phyloP scores from a whole-genome alignment of 2,329 filamentous ascomycete species.

The Diaporthe sp. region DNA sequence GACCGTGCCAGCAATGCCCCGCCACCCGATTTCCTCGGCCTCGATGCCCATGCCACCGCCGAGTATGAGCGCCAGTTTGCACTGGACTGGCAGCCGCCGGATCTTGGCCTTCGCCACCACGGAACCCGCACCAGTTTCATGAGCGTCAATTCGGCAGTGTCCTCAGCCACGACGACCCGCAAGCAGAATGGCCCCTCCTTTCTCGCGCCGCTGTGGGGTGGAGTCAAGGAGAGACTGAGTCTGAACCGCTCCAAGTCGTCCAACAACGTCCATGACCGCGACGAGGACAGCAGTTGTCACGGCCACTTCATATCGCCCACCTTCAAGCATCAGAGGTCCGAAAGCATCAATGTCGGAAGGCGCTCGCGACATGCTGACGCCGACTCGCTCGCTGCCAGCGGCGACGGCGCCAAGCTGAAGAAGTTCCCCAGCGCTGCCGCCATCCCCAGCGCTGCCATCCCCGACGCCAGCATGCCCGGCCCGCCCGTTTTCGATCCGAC shows the following conservation, averaged over 20 bases:
- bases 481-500: conserved; percentile 37
- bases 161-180: conserved; percentile 17
- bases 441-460: conserved; percentile 11
- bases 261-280: conserved; percentile 44
- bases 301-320: conserved; percentile 36
- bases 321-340: conserved; percentile 41
- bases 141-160: conserved; percentile 19
- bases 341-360: conserved; percentile 35
- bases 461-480: conserved; percentile 4
- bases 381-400: not conserved
- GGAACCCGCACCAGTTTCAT: conserved; percentile 34
- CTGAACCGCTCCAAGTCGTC: conserved; percentile 45
- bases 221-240: conserved; percentile 49
- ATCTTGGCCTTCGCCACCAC: conserved; percentile 23
- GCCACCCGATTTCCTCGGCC: conserved; percentile 75
- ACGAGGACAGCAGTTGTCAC: conserved; percentile 17
- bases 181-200: conserved; percentile 42
- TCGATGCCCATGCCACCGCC: conserved; percentile 47
- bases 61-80: conserved; percentile 47
- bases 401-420: conserved; percentile 29
- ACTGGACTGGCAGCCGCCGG: conserved; percentile 41
- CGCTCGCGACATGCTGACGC: not conserved
- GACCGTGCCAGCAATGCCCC: conserved; percentile 81
- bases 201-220: conserved; percentile 52
- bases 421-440: conserved; percentile 28